Base-by-base conservation (phyloP, 2,329 filamentous ascomycete genomes). In the Colletotrichum aenigma region DNA sequence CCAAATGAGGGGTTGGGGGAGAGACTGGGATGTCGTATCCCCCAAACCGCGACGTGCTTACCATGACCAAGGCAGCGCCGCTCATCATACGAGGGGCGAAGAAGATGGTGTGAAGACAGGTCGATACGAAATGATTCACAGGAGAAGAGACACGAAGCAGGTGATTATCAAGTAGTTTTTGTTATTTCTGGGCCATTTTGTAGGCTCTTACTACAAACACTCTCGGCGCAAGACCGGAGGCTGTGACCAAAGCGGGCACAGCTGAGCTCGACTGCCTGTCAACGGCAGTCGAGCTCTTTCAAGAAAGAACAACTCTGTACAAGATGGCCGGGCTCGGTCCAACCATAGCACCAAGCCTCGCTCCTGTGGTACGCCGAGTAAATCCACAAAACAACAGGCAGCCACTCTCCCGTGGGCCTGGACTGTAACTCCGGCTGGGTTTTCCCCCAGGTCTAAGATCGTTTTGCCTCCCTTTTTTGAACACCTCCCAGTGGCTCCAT, bases 311-410 rank as follows among this genome's bases (percentile, higher is more conserved):
- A 67, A 48, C 30, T 75, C 56, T 73, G 73, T 75, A 68, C 64
- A 68, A 75, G 55, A 38, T 30, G n/a, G 34, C 70, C n/a, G 43
- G 69, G 70, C 58, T 65, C 70, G 56, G 73, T 58, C 52, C 61
- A 43, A 66, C 56, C 48, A 24, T 52, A 43, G 48, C 48, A 48
- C 73, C 34, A 48, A 38, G 56, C 64, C 65, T 69, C 12, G 48
- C 64, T 73, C 58, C 73, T 56, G 64, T 68, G 32, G 36, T 73
- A 68, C 73, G 65, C 70, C 65, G 58, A 74, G 28, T 62, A 66
- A 75, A 75, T 75, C 65, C 73, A 65, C 56, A 58, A 68, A 75
- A 75, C 73, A 75, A 69, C 34, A 75, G 43, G 64, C 34, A 65
- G 62, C 71, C 74, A 66, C 71, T 61, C 12, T 43, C 55, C 66